Base-by-base conservation (phyloP, 257 asterid species). In the Parsonsia alboflavescens region DNA sequence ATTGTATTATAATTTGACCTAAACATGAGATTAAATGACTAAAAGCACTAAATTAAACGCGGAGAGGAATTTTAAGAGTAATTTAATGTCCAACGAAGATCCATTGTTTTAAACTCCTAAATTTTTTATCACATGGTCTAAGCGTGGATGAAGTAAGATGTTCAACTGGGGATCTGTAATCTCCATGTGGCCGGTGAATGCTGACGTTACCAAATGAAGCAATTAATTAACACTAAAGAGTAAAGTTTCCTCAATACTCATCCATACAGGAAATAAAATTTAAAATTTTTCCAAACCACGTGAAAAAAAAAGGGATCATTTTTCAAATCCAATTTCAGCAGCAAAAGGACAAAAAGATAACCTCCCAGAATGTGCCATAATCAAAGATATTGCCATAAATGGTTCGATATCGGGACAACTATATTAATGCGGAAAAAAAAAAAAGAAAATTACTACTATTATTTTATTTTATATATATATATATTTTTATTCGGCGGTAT, bases 291-390 rank as follows among this genome's bases (percentile, higher is more conserved):
- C 50, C 5, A 15, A 12, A 52, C 68, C 73, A 54, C 33, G 73
- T 41, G 79, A 67, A 41, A 52, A 41, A 52, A 41, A 44, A 75
- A 44, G 68, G 79, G 58, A 3, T 24, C 7, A 52, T 24, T 30
- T 56, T 39, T 48, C 6, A 28, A 36, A n/a, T 56, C 48, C 5
- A 53, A 19, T 15, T 36, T 39, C 17, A 57, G 2, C 44, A 13
- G 5, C 59, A 19, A 53, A 53, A 53, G 19, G 50, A 62, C 17
- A 22, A n/a, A 71, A 56, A 54, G 8, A 58, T 7, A 1, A 69
- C 48, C 7, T 2, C 6, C n/a, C n/a, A n/a, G n/a, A n/a, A n/a
- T n/a, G 39, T 3, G 3, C 39, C 1, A 3, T 33, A 1, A 33
- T 33, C 39, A 33, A 33, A 0, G 30, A 26, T 69, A 41, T 36